Evolutionary conservation across 1,284 basidiomycete species (phyloP).

Genomic region (Apiotrichum akiyoshidainum): DNA sequence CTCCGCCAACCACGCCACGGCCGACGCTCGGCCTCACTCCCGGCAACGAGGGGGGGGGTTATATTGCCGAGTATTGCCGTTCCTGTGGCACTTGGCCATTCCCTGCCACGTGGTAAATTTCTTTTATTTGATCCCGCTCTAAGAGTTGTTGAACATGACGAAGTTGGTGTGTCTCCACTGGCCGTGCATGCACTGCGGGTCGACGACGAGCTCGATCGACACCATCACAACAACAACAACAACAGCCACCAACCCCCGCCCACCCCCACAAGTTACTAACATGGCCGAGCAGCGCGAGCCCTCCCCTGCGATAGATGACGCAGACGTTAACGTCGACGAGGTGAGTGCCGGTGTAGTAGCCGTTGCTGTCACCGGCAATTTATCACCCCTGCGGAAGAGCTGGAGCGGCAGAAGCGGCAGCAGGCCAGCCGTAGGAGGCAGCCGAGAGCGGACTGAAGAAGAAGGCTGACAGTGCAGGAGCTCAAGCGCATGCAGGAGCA

Average conservation of each 20-base stretch:
- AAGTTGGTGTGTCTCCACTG: too few relatives aligned
- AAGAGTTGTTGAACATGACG: too few relatives aligned
- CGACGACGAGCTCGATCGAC: background rate
- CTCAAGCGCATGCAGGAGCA: constrained; percentile 77
- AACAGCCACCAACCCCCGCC: background rate
- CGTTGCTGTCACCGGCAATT: background rate
- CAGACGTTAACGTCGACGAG: constrained; percentile 45
- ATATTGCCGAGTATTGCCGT: background rate
- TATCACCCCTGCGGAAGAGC: background rate
- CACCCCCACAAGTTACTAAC: constrained; percentile 6
- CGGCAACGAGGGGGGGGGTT: too few relatives aligned
- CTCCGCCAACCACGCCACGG: too few relatives aligned
- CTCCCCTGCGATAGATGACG: constrained; percentile 38
- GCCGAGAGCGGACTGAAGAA: too few relatives aligned
- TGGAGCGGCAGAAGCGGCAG: background rate
- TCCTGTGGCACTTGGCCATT: background rate
- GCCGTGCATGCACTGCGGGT: too few relatives aligned
- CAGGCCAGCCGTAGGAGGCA: background rate
- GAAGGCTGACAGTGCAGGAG: constrained; percentile 41
- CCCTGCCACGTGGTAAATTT: too few relatives aligned
- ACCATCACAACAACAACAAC: background rate
- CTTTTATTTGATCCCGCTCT: background rate
- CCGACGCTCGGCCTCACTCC: too few relatives aligned
- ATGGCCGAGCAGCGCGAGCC: constrained; percentile 44
- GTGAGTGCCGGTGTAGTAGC: constrained; percentile 16